A percentile compares a stretch with the other conserved stretches of the same genome.
phyloP scores from a whole-genome alignment of 768 basidiomycete genomes.

The Leccinum olivaceopallidum region DNA sequence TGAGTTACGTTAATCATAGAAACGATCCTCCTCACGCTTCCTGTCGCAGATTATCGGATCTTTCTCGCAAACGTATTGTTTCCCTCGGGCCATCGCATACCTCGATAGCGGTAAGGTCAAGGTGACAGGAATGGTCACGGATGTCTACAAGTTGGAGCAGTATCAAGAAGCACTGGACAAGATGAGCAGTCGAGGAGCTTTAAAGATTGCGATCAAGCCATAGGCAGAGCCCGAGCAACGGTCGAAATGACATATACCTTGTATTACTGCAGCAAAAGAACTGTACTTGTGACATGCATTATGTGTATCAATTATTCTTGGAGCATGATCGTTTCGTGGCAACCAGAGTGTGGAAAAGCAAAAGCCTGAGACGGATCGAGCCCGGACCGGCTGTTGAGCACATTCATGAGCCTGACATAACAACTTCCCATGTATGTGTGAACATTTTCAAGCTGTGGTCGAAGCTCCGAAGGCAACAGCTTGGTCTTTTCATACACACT shows the following conservation, averaged over 20 bases:
- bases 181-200: conserved; percentile 61
- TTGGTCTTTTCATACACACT: not conserved
- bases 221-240: conserved; percentile 21
- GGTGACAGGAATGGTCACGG: conserved; percentile 78
- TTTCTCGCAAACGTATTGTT: conserved; percentile 86
- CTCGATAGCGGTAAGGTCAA: conserved; percentile 84
- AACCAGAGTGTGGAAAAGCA: not conserved
- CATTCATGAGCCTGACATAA: not conserved
- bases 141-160: conserved; percentile 66
- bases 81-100: conserved; percentile 89
- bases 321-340: not conserved
- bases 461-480: not conserved
- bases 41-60: conserved; percentile 77
- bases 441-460: not conserved
- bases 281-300: not conserved
- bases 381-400: not conserved
- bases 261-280: conserved; percentile 2
- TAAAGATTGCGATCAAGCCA: conserved; percentile 65
- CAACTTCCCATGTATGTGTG: conserved; percentile 16
- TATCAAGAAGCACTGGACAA: conserved; percentile 72
- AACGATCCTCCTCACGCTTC: conserved; percentile 5
- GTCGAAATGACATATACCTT: not conserved
- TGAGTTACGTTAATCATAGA: conserved; percentile 19
- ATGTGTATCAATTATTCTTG: not conserved
- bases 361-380: not conserved